Evolutionary conservation across 176 grass and related monocot species (phyloP), one percentile per base, ranked within the genome.

Genomic region (Carex myosuroides): DNA sequence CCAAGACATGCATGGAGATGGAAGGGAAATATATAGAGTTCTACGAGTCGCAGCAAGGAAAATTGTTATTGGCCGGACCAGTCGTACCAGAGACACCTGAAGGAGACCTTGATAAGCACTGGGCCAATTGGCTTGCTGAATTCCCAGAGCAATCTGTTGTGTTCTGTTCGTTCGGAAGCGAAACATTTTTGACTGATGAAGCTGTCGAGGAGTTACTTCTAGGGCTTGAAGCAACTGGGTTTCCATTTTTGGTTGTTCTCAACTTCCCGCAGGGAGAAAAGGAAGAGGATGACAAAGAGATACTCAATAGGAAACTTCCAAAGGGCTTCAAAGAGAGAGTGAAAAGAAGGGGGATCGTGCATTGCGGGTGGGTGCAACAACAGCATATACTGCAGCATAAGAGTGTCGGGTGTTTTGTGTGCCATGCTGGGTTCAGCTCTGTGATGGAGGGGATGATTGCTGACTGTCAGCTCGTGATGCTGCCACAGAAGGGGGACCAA

Each of bases 361-460:
- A 84, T 75, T 67, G 78, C 0, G 90, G 89, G 29, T 88, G 90
- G 90, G 84, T 88, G 61, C 90, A 84, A 75, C 90, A 91, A 48
- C 46, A 48, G 2, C 9, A 48, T 48, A 48, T 48, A 48, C 46
- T 48, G 46, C 46, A 1, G 1, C 91, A 90, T 73, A 77, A 48
- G 3, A 84, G 85, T 60, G 88, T 90, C 6, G 91, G 91, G 0
- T 90, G 88, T 84, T 92, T 90, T 86, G 22, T 92, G 5, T 87
- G 84, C 82, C 90, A 90, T 72, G 69, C 90, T 4, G 86, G 86
- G 7, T 37, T 89, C 44, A 91, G 89, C 84, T 90, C 89, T 61
- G 39, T 87, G 14, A 42, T 87, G 44, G 90, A 92, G 67, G 87
- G 37, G 1, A 44, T 92, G 60, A 48, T 83, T 32, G 74, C 90